These are phyloP conservation scores for Pulveroboletus sp. DNA, from an alignment of 768 basidiomycete species.

Conservation along the genomic window DNA sequence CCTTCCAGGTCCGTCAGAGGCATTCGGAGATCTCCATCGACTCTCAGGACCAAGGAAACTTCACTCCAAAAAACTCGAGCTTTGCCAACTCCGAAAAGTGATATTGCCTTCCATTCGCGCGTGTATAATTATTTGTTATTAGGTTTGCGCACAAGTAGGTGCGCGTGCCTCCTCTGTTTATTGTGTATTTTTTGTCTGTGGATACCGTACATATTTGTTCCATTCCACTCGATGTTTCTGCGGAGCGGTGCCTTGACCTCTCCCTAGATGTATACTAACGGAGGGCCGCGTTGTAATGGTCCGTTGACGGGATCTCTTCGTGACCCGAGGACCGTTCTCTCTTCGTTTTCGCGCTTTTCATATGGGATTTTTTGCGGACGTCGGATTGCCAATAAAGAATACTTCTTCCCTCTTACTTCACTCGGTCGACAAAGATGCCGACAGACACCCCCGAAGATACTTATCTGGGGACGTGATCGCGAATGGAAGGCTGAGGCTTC, in stretches of 20 bases:
- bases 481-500: no score
- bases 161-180: conserved; percentile 20
- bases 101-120: not conserved
- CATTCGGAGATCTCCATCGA: conserved; percentile 33
- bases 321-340: not conserved
- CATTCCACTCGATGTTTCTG: not conserved
- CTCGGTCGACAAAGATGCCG: not conserved
- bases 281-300: not conserved
- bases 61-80: conserved; percentile 24
- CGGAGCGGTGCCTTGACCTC: not conserved
- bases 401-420: not conserved
- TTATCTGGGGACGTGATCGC: no score
- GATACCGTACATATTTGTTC: not conserved
- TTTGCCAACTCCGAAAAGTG: conserved; percentile 30
- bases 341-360: not conserved
- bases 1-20: conserved; percentile 30
- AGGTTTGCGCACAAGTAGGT: conserved; percentile 13
- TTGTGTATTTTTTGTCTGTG: conserved; percentile 24
- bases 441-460: no score
- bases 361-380: not conserved
- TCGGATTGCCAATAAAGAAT: not conserved
- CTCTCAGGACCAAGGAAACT: conserved; percentile 25
- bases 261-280: conserved; percentile 9
- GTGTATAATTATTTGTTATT: not conserved
- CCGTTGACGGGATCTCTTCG: not conserved